Base-by-base conservation (phyloP, 169 alveolate genomes). In the Plasmodium ovale region DNA sequence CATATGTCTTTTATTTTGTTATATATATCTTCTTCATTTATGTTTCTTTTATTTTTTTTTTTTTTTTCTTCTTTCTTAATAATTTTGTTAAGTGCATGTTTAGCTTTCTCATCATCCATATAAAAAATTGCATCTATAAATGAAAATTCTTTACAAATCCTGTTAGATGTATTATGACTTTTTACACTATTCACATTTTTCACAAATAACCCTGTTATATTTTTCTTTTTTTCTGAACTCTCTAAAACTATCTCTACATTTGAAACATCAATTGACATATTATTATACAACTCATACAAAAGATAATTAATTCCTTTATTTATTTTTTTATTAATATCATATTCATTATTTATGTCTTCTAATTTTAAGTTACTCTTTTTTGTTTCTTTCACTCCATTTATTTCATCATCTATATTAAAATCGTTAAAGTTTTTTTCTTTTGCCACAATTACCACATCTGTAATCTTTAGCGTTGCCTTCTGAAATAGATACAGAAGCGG, bases 61-160 rank as follows among this genome's bases (percentile, higher is more conserved):
- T 62, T 59, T 21, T 47, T 70, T 37, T 74, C 67, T 60, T 74
- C 88, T 19, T 74, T 74, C 14, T 74, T 74, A 21, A 74, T 74
- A 5, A 74, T 37, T 60, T 74, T 74, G 14, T 49, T 74, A n/a
- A 74, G 47, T 47, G 23, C 9, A 39, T 74, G 60, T 23, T 74
- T 74, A 0, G 77, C 74, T 35, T 74, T 74, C 9, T 74, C 88
- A 74, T 74, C 88, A 4, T 74, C 47, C 88, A 74, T 74, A 60
- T 74, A 74, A 29, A 74, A 60, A 2, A 74, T 44, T 14, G 23
- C 21, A 27, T 74, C 88, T n/a, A 47, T 31, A 51, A 74, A 74
- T 1, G 88, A 74, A 60, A 74, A 74, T 7, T 74, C 72, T 74
- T 74, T 74, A 14, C 9, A 33, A 42, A 74, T 60, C 31, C 35